Percentiles rank a stretch among this genome's conserved stretches.
Conservation (phyloP, 2,329 filamentous ascomycete genomes). For the Alternaria panax region DNA sequence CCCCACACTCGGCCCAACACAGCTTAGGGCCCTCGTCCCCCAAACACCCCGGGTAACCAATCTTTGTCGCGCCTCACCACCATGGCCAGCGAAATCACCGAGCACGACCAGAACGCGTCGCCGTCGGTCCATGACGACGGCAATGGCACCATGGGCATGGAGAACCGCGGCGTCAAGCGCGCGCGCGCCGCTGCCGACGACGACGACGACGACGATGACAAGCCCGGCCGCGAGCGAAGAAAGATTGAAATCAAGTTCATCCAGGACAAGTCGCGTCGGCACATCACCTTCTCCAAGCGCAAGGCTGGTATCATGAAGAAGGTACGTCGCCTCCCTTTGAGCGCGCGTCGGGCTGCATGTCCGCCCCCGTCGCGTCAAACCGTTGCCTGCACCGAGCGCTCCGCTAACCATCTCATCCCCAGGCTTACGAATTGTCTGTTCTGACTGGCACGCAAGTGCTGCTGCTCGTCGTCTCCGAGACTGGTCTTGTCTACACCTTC, state of each 20-base stretch:
- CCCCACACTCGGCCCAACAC: slow-evolving; percentile 48
- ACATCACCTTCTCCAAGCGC: slow-evolving; percentile 99
- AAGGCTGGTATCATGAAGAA: slow-evolving; percentile 99
- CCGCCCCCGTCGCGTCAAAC: slow-evolving; percentile 43
- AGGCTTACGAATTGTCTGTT: slow-evolving; percentile 98
- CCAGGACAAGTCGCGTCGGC: slow-evolving; percentile 97
- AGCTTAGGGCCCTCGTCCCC: slow-evolving; percentile 49
- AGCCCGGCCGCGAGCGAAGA: slow-evolving; percentile 94
- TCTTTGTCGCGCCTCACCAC: slow-evolving; percentile 32
- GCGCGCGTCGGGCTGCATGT: slow-evolving; percentile 7
- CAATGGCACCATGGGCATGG: slow-evolving; percentile 60
- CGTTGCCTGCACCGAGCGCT: slow-evolving; percentile 22
- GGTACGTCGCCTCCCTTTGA: slow-evolving; percentile 66
- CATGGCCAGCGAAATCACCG: slow-evolving; percentile 59
- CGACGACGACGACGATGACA: slow-evolving; percentile 97
- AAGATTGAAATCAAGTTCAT: slow-evolving; percentile 99
- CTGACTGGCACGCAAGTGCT: slow-evolving; percentile 97
- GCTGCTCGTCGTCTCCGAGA: slow-evolving; percentile 95
- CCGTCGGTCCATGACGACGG: slow-evolving; percentile 60
- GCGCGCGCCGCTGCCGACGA: slow-evolving; percentile 83
- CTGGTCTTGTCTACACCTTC: slow-evolving; percentile 96
- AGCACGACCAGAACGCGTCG: slow-evolving; percentile 60
- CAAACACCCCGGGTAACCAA: slow-evolving; percentile 46
- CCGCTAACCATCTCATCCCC: slow-evolving; percentile 32
- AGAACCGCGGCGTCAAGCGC: slow-evolving; percentile 85